Evolutionary conservation across 495 filamentous ascomycete species (phyloP).

Genomic region (Daldinia grandis): DNA sequence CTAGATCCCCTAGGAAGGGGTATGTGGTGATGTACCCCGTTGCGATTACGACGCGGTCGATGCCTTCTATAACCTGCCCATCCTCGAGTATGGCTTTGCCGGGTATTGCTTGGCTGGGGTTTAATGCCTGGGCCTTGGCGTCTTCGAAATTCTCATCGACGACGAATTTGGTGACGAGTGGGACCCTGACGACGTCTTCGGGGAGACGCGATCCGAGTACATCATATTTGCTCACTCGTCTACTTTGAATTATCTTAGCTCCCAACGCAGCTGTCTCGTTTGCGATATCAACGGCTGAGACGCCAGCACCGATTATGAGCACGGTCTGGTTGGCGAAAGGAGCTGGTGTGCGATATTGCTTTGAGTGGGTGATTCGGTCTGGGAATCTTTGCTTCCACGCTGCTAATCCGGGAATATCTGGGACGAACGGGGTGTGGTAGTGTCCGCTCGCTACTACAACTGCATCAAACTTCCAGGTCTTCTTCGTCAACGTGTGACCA

Average conservation of each 20-base stretch:
- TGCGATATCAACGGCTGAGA: constrained; percentile 68
- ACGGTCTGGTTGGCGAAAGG: constrained; percentile 59
- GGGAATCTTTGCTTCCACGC: constrained; percentile 64
- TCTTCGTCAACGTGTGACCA: constrained; percentile 33
- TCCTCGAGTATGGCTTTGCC: constrained; percentile 46
- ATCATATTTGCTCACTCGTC: constrained; percentile 66
- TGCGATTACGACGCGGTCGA: constrained; percentile 66
- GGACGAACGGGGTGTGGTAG: constrained; percentile 65
- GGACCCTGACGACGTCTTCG: constrained; percentile 56
- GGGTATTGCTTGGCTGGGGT: constrained; percentile 26
- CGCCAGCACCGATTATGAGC: constrained; percentile 67
- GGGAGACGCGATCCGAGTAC: constrained; percentile 60
- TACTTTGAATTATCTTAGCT: constrained; percentile 64
- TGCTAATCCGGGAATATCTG: constrained; percentile 62
- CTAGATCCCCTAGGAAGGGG: constrained; percentile 63
- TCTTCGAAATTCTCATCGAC: constrained; percentile 33
- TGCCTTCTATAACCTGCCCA: constrained; percentile 54
- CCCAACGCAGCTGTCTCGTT: constrained; percentile 62
- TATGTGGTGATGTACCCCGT: constrained; percentile 71
- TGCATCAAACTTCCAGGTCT: constrained; percentile 60
- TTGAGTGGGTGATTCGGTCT: constrained; percentile 64
- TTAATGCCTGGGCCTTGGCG: constrained; percentile 26
- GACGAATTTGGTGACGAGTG: constrained; percentile 54
- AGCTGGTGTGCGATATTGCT: constrained; percentile 64
- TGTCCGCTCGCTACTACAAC: constrained; percentile 67